Evolutionary conservation across 139 green algal genomes (phyloP).

Genomic region (Yamagishiella unicocca): DNA sequence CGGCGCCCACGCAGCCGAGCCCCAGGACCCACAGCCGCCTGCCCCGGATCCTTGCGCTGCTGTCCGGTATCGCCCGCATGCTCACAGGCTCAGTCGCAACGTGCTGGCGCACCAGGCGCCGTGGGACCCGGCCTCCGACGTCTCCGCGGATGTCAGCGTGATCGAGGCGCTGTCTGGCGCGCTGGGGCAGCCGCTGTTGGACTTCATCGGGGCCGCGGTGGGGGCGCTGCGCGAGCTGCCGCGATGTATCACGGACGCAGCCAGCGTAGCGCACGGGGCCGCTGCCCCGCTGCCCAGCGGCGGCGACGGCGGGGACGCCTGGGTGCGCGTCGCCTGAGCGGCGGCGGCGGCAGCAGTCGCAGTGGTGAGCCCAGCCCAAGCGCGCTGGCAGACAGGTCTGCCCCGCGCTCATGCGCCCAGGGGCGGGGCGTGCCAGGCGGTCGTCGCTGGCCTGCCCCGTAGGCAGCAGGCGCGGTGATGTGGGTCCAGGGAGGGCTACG

Average conservation of each 20-base stretch:
- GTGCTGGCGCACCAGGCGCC: not conserved
- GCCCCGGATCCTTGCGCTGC: not conserved
- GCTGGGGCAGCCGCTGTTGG: not conserved
- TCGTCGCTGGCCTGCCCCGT: not conserved
- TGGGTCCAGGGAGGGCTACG: not conserved
- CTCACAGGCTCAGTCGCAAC: constrained; percentile 12
- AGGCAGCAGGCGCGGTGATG: not conserved
- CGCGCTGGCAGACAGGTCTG: not conserved
- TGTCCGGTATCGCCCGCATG: not conserved
- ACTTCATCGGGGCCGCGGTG: not conserved
- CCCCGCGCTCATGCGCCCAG: not conserved
- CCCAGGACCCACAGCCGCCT: not conserved
- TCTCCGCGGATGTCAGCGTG: not conserved
- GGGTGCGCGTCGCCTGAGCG: not conserved
- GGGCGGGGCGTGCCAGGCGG: not conserved
- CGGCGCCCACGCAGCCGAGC: not conserved
- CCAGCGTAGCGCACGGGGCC: not conserved
- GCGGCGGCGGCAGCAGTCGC: no score
- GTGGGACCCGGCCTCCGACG: not conserved
- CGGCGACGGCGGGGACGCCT: not conserved
- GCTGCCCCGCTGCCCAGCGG: not conserved
- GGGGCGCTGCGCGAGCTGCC: not conserved
- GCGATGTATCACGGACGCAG: not conserved
- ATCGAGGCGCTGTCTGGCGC: not conserved
- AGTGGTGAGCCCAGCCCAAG: no score